Base-by-base conservation (phyloP, 352 stramenopile genomes). In the Pythium apleroticum region DNA sequence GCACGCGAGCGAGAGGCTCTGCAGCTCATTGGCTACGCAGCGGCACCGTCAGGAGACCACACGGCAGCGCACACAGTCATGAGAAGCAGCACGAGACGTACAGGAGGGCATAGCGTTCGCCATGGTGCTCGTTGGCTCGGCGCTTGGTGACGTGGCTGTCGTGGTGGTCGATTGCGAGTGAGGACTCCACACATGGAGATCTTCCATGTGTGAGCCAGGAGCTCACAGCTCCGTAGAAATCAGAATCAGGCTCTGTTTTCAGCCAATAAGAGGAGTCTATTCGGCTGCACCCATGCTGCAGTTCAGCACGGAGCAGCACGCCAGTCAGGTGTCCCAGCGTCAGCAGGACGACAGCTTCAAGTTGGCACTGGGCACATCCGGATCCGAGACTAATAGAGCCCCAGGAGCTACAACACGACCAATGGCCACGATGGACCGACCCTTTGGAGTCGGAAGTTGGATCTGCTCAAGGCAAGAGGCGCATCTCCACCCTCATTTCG, bases 1-100 rank as follows among this genome's bases (percentile, higher is more conserved):
- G 73, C 86, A 93, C 5, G 90, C 83, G 24, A 76, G 66, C 45
- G 84, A 93, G 22, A 93, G 69, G 69, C 76, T 63, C 41, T 71
- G 55, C 11, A 78, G 60, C 50, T 88, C 74, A 69, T 76, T 58
- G 74, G 65, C 71, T 96, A 74, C 33, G 39, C 43, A 50, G 69
- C 68, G 81, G 67, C 48, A 64, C 15, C n/a, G n/a, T 37, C 43
- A 53, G 41, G n/a, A 25, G 28, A 25, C 45, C 20, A 28, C 27
- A 22, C n/a, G 48, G 5, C 14, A 49, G 3, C 37, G 4, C 25
- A 49, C 43, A 59, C 20, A 57, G 20, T 20, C 45, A n/a, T 20
- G 45, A 49, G 22, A 52, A 27, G 33, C 33, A 41, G 12, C 15
- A 17, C 7, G 15, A 20, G 24, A 64, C 71, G 33, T 71, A 91